These are phyloP conservation scores for Wickerhamiella hasegawae DNA, from an alignment of 805 yeast genomes.

Conservation along the genomic window DNA sequence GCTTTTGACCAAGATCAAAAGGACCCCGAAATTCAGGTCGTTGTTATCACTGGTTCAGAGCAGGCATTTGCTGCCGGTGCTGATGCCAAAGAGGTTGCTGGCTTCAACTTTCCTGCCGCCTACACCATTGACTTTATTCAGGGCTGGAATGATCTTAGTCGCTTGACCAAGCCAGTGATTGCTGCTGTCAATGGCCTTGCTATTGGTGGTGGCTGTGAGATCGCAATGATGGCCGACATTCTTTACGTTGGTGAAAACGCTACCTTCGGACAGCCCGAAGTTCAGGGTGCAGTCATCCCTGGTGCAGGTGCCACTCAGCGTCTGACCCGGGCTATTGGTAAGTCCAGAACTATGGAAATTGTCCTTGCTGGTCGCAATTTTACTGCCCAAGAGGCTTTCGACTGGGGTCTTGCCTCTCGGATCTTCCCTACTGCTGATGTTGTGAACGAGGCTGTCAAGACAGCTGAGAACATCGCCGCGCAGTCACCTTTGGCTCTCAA, in stretches of 20 bases:
- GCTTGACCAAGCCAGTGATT: constrained; percentile 31
- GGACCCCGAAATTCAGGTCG: constrained; percentile 28
- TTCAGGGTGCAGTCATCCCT: constrained; percentile 35
- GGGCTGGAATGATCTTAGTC: constrained; percentile 26
- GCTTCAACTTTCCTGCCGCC: constrained; percentile 24
- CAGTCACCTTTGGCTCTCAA: constrained; percentile 29
- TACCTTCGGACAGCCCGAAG: constrained; percentile 39
- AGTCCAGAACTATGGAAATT: constrained; percentile 33
- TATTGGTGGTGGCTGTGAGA: constrained; percentile 41
- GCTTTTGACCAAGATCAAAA: constrained; percentile 25
- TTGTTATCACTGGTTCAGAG: constrained; percentile 31
- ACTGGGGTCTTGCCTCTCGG: constrained; percentile 34
- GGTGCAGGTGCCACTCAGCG: constrained; percentile 41
- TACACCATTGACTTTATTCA: constrained; percentile 24
- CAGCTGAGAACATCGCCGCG: constrained; percentile 28
- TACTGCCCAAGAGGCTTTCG: constrained; percentile 29
- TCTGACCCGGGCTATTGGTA: constrained; percentile 32
- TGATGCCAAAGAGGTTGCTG: constrained; percentile 36
- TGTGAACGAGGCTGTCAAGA: constrained; percentile 28
- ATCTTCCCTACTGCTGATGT: constrained; percentile 26
- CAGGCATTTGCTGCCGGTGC: constrained; percentile 44
- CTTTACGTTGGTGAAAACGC: constrained; percentile 34
- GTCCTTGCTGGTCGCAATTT: constrained; percentile 32
- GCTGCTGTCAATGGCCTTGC: constrained; percentile 42
- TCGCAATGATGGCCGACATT: constrained; percentile 38